A percentile compares a stretch with the other conserved stretches of the same genome.
phyloP scores from a whole-genome alignment of 306 rosid species.

The Trifolium fragiferum region DNA sequence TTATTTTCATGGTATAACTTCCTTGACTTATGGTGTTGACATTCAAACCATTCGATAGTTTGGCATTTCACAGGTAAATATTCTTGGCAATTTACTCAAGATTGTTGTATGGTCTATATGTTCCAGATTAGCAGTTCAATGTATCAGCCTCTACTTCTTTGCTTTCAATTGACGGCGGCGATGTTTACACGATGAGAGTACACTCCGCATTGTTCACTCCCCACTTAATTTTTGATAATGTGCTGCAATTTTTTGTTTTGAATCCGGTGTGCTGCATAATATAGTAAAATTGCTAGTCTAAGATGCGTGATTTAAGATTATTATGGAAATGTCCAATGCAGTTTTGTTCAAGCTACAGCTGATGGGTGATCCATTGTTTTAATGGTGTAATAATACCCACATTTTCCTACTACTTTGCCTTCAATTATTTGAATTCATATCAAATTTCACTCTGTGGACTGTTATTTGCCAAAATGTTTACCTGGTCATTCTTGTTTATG shows the following conservation, averaged over 20 bases:
- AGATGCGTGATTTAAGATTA: too few species aligned
- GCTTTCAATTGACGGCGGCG: constrained; percentile 46
- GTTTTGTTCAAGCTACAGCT: constrained; percentile 8
- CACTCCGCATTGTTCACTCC: constrained; percentile 3
- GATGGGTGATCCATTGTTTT: constrained; percentile 3
- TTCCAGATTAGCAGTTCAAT: constrained; percentile 89
- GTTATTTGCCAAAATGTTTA: constrained; percentile 7
- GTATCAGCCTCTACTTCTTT: constrained; percentile 48
- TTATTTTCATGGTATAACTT: constrained; percentile 82
- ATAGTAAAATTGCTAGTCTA: too few species aligned
- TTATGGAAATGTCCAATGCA: not conserved
- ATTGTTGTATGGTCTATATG: constrained; percentile 74
- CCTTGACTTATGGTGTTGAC: constrained; percentile 86
- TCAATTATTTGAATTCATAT: constrained; percentile 8
- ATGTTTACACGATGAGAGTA: constrained; percentile 60
- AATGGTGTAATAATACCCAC: not conserved
- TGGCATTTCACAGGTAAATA: constrained; percentile 75
- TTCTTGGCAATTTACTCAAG: constrained; percentile 69
- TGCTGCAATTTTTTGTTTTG: constrained; percentile 31
- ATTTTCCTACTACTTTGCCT: not conserved
- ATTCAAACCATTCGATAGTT: constrained; percentile 68
- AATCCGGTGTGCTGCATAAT: too few species aligned
- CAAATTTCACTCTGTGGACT: constrained; percentile 1
- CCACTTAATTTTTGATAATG: not conserved
- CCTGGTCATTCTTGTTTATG: not conserved